Evolutionary conservation across 441 rosid genomes (phyloP).

Genomic region (Erysimum pusillum): DNA sequence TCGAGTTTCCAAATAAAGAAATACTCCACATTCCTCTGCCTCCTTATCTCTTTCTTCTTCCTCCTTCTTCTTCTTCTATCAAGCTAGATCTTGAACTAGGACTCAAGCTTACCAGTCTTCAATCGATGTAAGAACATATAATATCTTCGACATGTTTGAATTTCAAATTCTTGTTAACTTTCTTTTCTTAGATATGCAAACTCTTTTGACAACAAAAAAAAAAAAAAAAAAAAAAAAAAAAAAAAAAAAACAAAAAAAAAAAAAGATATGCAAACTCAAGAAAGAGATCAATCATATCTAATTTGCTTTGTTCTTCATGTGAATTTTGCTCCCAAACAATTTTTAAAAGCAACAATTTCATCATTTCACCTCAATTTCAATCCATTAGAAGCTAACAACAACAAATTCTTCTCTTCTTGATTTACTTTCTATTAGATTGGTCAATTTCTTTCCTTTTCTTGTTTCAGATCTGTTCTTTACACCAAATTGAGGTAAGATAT

Average conservation of each 20-base stretch:
- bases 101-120: slow-evolving; percentile 39
- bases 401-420: slow-evolving; percentile 11
- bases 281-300: slow-evolving; percentile 24
- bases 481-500: not conserved
- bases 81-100: slow-evolving; percentile 37
- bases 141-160: not conserved
- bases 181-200: not conserved
- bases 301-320: slow-evolving; percentile 25
- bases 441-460: slow-evolving; percentile 5
- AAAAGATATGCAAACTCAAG: not conserved
- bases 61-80: slow-evolving; percentile 33
- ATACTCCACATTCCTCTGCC: slow-evolving; percentile 41
- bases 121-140: slow-evolving; percentile 36
- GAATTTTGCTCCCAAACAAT: slow-evolving; percentile 3
- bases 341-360: not conserved
- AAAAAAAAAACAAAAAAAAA: too few species aligned
- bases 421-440: not conserved
- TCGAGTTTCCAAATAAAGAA: slow-evolving; percentile 43
- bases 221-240: too few species aligned
- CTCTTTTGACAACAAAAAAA: too few species aligned
- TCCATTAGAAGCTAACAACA: slow-evolving; percentile 4
- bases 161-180: slow-evolving; percentile 3
- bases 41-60: slow-evolving; percentile 43
- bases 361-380: not conserved
- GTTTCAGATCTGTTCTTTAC: slow-evolving; percentile 44